phyloP scores from a whole-genome alignment of 169 alveolate species.

The Eimeria praecox region DNA sequence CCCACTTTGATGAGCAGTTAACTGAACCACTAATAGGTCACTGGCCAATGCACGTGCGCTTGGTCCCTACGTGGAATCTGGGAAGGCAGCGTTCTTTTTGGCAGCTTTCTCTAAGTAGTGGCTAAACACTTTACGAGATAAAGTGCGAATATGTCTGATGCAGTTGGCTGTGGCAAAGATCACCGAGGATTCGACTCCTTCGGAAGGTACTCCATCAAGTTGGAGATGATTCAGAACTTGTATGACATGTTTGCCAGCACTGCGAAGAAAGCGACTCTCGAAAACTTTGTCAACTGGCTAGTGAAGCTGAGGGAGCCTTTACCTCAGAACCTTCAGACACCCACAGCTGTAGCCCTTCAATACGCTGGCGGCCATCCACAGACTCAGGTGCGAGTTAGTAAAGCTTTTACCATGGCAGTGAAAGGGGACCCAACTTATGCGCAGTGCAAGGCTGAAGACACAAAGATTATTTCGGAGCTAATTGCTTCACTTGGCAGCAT shows the following conservation, averaged over 20 bases:
- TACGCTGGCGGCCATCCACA: conserved; percentile 57
- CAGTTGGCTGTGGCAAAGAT: conserved; percentile 70
- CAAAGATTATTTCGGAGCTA: conserved; percentile 50
- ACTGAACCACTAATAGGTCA: background rate
- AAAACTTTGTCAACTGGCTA: conserved; percentile 12
- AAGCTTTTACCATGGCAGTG: conserved; percentile 48
- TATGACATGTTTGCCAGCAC: conserved; percentile 50
- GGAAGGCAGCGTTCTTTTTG: background rate
- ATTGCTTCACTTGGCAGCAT: conserved; percentile 30
- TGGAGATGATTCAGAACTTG: conserved; percentile 48
- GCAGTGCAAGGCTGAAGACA: conserved; percentile 70
- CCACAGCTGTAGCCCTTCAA: conserved; percentile 60
- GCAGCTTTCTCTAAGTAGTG: background rate
- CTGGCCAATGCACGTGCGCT: background rate
- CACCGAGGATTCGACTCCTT: conserved; percentile 36
- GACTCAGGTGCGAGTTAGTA: conserved; percentile 66
- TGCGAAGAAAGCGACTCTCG: conserved; percentile 20
- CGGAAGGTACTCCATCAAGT: conserved; percentile 48
- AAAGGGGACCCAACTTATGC: conserved; percentile 33
- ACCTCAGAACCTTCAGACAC: conserved; percentile 45
- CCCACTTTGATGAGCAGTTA: background rate
- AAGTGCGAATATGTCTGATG: background rate
- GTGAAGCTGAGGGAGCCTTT: conserved; percentile 65
- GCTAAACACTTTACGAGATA: background rate
- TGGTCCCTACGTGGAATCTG: background rate